Evolutionary conservation across 2,329 filamentous ascomycete genomes (phyloP).

Genomic region (Pseudopithomyces chartarum): DNA sequence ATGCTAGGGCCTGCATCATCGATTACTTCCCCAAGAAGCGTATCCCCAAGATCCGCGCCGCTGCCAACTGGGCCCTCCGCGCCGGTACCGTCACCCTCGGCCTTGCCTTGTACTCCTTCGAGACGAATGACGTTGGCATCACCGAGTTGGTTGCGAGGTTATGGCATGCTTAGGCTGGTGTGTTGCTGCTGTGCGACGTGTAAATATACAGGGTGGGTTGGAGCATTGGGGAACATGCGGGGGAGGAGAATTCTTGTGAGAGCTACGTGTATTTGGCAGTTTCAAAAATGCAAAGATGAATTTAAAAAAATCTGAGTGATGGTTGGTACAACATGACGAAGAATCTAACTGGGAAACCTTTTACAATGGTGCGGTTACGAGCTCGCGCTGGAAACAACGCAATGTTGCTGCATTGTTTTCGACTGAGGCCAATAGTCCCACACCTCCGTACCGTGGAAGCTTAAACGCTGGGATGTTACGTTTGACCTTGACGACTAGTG

Average conservation of each 20-base stretch:
- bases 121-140: constrained; percentile 96
- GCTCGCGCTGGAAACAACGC: too few species aligned
- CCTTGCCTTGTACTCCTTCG: constrained; percentile 94
- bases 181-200: background rate
- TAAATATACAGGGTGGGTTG: background rate
- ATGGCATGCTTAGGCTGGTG: constrained; percentile 73
- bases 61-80: constrained; percentile 80
- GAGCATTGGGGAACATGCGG: background rate
- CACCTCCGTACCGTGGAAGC: too few species aligned
- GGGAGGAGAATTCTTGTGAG: background rate
- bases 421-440: too few species aligned
- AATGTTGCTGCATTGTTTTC: too few species aligned
- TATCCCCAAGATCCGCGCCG: constrained; percentile 69
- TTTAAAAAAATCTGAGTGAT: background rate
- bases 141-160: constrained; percentile 87
- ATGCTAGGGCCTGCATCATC: constrained; percentile 69
- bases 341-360: background rate
- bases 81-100: constrained; percentile 78
- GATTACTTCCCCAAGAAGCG: constrained; percentile 84
- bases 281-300: constrained; percentile 2
- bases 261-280: constrained; percentile 5
- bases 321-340: background rate
- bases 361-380: background rate
- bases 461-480: too few species aligned
- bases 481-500: too few species aligned